phyloP scores from a whole-genome alignment of 306 rosid genomes.

The Malus asiatica region DNA sequence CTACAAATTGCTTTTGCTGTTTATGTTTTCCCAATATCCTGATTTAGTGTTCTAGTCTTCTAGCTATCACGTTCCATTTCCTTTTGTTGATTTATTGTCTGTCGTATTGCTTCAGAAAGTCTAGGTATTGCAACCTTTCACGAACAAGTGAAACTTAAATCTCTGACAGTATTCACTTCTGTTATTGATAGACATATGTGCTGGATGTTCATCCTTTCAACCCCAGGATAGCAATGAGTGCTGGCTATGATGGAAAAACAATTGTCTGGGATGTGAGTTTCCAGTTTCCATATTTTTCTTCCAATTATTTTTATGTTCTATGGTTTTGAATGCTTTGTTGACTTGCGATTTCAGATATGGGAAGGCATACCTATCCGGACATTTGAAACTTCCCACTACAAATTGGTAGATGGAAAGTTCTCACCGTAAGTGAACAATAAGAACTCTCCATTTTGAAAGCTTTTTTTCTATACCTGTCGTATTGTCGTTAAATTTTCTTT shows the following conservation, averaged over 20 bases:
- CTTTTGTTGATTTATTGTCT: neutral
- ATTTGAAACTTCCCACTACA: constrained; percentile 72
- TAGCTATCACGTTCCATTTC: neutral
- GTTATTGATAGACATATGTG: constrained; percentile 75
- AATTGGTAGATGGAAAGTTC: constrained; percentile 95
- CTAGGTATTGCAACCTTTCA: neutral
- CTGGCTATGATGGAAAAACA: constrained; percentile 97
- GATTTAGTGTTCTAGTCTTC: neutral
- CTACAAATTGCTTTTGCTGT: neutral
- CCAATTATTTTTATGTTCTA: constrained; percentile 3
- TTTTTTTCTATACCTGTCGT: neutral
- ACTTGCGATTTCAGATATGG: constrained; percentile 68
- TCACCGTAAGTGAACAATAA: constrained; percentile 72
- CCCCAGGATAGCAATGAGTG: constrained; percentile 99
- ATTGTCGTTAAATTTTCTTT: neutral
- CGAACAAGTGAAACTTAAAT: neutral
- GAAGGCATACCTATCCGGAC: constrained; percentile 84
- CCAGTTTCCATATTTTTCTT: constrained; percentile 16
- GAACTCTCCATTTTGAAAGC: neutral
- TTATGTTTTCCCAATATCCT: neutral
- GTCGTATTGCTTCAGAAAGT: neutral
- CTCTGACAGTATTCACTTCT: constrained; percentile 18
- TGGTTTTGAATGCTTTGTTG: constrained; percentile 13
- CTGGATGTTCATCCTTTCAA: constrained; percentile 99
- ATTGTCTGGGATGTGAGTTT: constrained; percentile 99